Evolutionary conservation across 2,329 filamentous ascomycete genomes (phyloP), one percentile per base, ranked within the genome.

Genomic region (Thelonectria rubi): DNA sequence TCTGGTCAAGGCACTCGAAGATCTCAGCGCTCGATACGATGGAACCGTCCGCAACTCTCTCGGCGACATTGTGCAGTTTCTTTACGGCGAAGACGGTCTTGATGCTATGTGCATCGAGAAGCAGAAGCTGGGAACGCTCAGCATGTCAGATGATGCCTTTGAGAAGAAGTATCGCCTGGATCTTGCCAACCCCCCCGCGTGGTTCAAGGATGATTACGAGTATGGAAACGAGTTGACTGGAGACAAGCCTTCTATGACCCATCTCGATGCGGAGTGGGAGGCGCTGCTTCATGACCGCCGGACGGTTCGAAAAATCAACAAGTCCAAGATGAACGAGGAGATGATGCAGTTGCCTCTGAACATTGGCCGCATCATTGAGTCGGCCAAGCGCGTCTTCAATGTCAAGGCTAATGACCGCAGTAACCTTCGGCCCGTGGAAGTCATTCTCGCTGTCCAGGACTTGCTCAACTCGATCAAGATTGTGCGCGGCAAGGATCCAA

Each of bases 21-120:
- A 99, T 77, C 91, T 98, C 55, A 97, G 94, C 82, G 94, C 94
- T 62, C 96, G 96, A 74, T 99, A 99, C 75, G 95, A 99, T 72
- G 94, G 94, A 65, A 99, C 95, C 6, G 93, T 99, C 26, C 91
- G 95, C 62, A 99, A 99, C 79, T 99, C 95, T 2, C 84, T 98
- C 46, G 95, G 95, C 47, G 96, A 99, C 72, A 91, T 99, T 65
- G 90, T 99, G 56, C 94, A 99, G 74, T 99, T 99, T 81, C 85
- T 97, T 63, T 99, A 99, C 69, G 95, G 95, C 74, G 95, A 99
- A 76, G 96, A 99, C 77, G 96, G 95, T 73, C 85, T 98, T 8
- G 96, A 99, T 77, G 96, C 92, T 73, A 91, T 91, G 67, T 88
- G 90, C 76, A 98, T 99, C 60, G 95, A 99, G 81, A 92, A 93